A percentile compares a stretch with the other conserved stretches of the same genome.
These are phyloP conservation scores for Stentor roeselii DNA, from an alignment of 73 alveolate genomes.

Conservation along the genomic window DNA sequence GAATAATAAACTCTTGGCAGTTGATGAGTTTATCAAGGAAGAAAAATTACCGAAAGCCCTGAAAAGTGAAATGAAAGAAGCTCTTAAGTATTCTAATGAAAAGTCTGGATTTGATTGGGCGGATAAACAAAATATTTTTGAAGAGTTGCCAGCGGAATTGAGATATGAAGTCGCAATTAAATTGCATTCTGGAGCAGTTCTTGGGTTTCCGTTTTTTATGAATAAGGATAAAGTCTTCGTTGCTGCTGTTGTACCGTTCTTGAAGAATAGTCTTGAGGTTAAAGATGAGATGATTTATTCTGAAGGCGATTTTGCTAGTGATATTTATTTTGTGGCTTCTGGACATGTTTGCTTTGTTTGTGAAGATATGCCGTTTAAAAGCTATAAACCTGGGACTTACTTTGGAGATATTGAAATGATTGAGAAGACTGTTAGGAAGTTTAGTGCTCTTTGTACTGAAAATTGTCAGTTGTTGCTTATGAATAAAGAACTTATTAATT, in stretches of 20 bases:
- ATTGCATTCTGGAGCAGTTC: constrained; percentile 24
- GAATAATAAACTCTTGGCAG: constrained; percentile 53
- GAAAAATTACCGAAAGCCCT: constrained; percentile 55
- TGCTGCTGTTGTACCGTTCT: constrained; percentile 25
- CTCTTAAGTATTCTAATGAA: constrained; percentile 53
- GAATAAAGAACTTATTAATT: constrained; percentile 35
- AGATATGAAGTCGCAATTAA: constrained; percentile 32
- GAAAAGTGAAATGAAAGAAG: constrained; percentile 39
- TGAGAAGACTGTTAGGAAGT: constrained; percentile 34
- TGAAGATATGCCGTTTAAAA: constrained; percentile 28
- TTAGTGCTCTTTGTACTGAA: constrained; percentile 38
- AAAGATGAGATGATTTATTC: background rate
- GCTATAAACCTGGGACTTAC: constrained; percentile 50
- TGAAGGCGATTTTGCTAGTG: constrained; percentile 27
- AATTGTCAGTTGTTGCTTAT: constrained; percentile 54
- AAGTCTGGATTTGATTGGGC: constrained; percentile 43
- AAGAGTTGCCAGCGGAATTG: constrained; percentile 26
- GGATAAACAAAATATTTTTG: constrained; percentile 41
- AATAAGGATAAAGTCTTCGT: constrained; percentile 25
- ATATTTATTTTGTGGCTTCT: background rate
- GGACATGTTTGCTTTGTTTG: background rate
- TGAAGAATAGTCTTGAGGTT: background rate
- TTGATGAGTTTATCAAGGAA: constrained; percentile 61
- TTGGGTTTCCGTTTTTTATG: background rate
- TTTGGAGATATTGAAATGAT: constrained; percentile 60